Percentiles rank a stretch among this genome's conserved stretches.
These are phyloP conservation scores for Ceratocystis diversiconidia DNA, from an alignment of 2,329 filamentous ascomycete species.

Conservation along the genomic window DNA sequence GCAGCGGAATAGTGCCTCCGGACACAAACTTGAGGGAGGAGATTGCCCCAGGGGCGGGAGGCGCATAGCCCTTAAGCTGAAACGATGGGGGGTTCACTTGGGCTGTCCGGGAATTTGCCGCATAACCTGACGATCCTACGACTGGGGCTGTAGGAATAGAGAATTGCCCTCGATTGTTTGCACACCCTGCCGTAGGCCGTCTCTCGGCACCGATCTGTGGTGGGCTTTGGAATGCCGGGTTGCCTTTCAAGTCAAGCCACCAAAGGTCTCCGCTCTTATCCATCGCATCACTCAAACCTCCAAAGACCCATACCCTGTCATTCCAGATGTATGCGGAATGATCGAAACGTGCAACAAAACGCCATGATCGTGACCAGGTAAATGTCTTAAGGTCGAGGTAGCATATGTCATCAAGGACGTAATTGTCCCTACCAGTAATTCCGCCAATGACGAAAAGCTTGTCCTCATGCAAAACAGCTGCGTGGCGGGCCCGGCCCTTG, in stretches of 20 bases:
- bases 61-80: slow-evolving; percentile 60
- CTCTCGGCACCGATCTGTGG: slow-evolving; percentile 43
- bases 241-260: slow-evolving; percentile 92
- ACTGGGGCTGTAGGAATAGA: slow-evolving; percentile 31
- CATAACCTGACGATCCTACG: slow-evolving; percentile 48
- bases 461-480: slow-evolving; percentile 87
- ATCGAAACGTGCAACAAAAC: slow-evolving; percentile 87
- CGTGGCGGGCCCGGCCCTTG: slow-evolving; percentile 81
- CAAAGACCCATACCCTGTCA: slow-evolving; percentile 90
- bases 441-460: slow-evolving; percentile 92
- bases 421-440: slow-evolving; percentile 84
- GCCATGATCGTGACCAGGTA: slow-evolving; percentile 94
- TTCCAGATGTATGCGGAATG: slow-evolving; percentile 89
- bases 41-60: slow-evolving; percentile 75
- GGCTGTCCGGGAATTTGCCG: slow-evolving; percentile 52
- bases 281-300: slow-evolving; percentile 89
- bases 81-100: slow-evolving; percentile 54
- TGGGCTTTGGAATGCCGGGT: slow-evolving; percentile 64
- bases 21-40: slow-evolving; percentile 82
- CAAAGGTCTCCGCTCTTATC: slow-evolving; percentile 91
- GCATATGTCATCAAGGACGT: slow-evolving; percentile 88
- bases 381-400: slow-evolving; percentile 94
- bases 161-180: slow-evolving; percentile 26
- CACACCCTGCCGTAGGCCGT: slow-evolving; percentile 27
- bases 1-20: slow-evolving; percentile 70